These are phyloP conservation scores for Blastobotrys serpentis DNA, from an alignment of 1,139 yeast genomes.

Conservation along the genomic window DNA sequence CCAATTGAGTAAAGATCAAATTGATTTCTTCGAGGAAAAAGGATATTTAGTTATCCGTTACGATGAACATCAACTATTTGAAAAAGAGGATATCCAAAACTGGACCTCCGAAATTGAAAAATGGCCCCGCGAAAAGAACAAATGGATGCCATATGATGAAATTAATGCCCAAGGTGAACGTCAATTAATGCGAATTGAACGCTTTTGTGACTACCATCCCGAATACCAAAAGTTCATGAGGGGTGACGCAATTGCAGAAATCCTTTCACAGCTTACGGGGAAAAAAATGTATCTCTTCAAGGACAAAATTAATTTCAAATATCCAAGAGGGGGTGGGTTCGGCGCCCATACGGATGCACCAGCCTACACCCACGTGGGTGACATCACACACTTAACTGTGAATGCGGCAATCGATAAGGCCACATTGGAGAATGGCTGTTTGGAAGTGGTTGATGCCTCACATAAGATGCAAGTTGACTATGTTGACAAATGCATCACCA, in stretches of 20 bases:
- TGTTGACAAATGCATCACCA: constrained; percentile 16
- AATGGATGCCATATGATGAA: constrained; percentile 24
- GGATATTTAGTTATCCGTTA: constrained; percentile 20
- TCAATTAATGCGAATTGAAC: constrained; percentile 21
- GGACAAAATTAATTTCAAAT: constrained; percentile 23
- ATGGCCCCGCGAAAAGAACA: constrained; percentile 20
- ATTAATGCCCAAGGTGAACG: constrained; percentile 22
- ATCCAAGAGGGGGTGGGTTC: constrained; percentile 21
- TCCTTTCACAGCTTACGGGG: constrained; percentile 16
- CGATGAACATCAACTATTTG: constrained; percentile 20
- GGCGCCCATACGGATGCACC: constrained; percentile 25
- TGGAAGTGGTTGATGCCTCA: constrained; percentile 21
- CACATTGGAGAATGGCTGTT: constrained; percentile 22
- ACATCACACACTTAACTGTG: constrained; percentile 21
- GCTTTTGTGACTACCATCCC: constrained; percentile 20
- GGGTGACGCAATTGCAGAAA: constrained; percentile 12
- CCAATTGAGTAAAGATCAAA: constrained; percentile 15
- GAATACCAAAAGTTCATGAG: constrained; percentile 15
- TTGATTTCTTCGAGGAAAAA: constrained; percentile 17
- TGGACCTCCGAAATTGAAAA: constrained; percentile 22
- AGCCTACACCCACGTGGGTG: constrained; percentile 22
- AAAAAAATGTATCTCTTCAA: constrained; percentile 21
- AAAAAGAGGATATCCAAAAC: constrained; percentile 16
- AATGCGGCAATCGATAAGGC: constrained; percentile 23
- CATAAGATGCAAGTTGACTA: constrained; percentile 19